Conservation (phyloP, 2,329 filamentous ascomycete species). For the Pezicula radicicola region DNA sequence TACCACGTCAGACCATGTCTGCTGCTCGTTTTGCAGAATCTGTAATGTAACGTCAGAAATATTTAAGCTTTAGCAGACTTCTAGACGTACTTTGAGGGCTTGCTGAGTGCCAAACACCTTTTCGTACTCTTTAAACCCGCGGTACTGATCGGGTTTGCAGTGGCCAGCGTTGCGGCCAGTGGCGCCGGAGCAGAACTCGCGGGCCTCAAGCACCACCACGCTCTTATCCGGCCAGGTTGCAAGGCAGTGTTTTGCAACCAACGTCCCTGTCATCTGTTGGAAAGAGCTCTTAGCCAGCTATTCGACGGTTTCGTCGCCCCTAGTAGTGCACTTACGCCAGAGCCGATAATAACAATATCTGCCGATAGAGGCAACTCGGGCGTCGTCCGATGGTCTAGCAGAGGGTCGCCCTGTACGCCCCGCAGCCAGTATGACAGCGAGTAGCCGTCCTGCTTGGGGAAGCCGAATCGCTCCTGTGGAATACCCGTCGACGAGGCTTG, state of each 20-base stretch:
- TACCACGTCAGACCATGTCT: constrained; percentile 13
- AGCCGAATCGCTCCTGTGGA: constrained; percentile 1
- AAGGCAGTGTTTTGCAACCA: constrained; percentile 9
- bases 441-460: constrained; percentile 1
- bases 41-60: neutral
- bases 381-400: constrained; percentile 18
- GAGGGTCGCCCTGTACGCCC: neutral
- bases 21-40: constrained; percentile 11
- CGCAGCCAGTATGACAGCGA: constrained; percentile 3
- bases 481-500: neutral
- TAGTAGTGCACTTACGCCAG: constrained; percentile 19
- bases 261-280: constrained; percentile 3
- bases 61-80: neutral
- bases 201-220: constrained; percentile 36
- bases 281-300: neutral
- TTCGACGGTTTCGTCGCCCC: neutral
- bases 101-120: constrained; percentile 29
- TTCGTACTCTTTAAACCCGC: constrained; percentile 27
- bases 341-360: constrained; percentile 34
- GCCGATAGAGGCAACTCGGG: constrained; percentile 21
- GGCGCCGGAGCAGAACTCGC: constrained; percentile 28
- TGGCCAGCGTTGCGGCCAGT: constrained; percentile 40
- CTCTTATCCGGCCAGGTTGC: constrained; percentile 23
- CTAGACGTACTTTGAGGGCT: constrained; percentile 28
- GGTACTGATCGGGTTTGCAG: constrained; percentile 36